Percentiles rank a stretch among this genome's conserved stretches.
Conservation (phyloP, 352 stramenopile genomes). For the Phytopythium oedochilum region DNA sequence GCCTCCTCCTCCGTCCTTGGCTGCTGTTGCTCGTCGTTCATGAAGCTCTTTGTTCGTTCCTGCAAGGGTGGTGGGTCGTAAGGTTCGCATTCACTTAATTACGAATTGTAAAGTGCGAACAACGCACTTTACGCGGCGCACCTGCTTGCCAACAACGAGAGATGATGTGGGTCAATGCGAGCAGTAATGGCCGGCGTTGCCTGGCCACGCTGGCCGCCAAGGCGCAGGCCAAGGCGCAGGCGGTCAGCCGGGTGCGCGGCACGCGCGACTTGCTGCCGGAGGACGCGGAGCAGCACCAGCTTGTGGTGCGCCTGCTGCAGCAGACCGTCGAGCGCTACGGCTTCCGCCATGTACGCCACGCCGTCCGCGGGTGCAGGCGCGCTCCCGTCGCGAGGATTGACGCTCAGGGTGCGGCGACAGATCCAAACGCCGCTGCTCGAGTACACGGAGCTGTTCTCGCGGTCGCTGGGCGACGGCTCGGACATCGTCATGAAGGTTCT, state of each 20-base stretch:
- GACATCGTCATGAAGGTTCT: conserved; percentile 85
- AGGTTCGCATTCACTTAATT: neutral
- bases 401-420: conserved; percentile 13
- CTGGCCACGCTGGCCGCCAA: neutral
- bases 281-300: conserved; percentile 56
- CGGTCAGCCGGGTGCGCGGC: conserved; percentile 57
- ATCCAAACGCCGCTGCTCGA: conserved; percentile 84
- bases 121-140: conserved; percentile 1
- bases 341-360: conserved; percentile 51
- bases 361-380: neutral
- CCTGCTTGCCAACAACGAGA: neutral
- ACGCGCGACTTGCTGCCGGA: conserved; percentile 69
- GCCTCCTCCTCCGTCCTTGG: conserved; percentile 5
- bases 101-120: no score
- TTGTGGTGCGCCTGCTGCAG: conserved; percentile 56
- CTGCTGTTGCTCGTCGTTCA: neutral
- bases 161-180: neutral
- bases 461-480: conserved; percentile 76
- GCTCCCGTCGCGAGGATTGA: neutral
- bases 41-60: no score
- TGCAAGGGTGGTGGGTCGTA: no score
- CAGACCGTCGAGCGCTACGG: conserved; percentile 61
- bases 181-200: neutral
- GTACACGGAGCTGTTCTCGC: conserved; percentile 81
- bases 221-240: conserved; percentile 18